Evolutionary conservation across 495 filamentous ascomycete species (phyloP).

Genomic region (Trypethelium eluteriae): DNA sequence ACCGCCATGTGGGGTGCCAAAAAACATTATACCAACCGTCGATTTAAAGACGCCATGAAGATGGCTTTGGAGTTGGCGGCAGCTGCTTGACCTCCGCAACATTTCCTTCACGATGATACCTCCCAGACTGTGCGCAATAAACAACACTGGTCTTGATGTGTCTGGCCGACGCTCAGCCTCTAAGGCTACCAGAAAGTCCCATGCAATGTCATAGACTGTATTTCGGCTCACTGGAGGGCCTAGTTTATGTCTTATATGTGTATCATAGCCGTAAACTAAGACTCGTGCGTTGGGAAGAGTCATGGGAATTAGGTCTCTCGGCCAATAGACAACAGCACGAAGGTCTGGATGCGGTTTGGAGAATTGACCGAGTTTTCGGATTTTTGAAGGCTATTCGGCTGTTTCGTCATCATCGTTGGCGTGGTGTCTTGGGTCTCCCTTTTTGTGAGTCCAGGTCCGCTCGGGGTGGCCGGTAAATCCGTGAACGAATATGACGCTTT

Average conservation of each 20-base stretch:
- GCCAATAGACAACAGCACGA: slow-evolving; percentile 28
- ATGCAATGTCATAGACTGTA: slow-evolving; percentile 34
- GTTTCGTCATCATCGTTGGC: slow-evolving; percentile 5
- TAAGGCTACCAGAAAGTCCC: slow-evolving; percentile 36
- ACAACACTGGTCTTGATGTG: slow-evolving; percentile 36
- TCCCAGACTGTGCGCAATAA: slow-evolving; percentile 48
- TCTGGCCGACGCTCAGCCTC: slow-evolving; percentile 29
- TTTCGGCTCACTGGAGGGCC: slow-evolving; percentile 28
- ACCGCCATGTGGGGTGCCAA: slow-evolving; percentile 40
- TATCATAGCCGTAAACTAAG: slow-evolving; percentile 40
- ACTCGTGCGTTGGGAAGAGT: slow-evolving; percentile 33
- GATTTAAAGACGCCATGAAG: slow-evolving; percentile 30
- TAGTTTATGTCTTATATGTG: slow-evolving; percentile 31
- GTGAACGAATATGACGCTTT: slow-evolving; percentile 31
- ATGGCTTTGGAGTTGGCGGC: slow-evolving; percentile 19
- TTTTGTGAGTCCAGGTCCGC: slow-evolving; percentile 31
- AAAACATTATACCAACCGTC: slow-evolving; percentile 37
- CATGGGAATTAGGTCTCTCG: slow-evolving; percentile 34
- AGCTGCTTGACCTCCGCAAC: slow-evolving; percentile 29
- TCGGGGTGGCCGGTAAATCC: slow-evolving; percentile 37
- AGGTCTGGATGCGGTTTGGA: neutral
- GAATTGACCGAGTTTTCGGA: slow-evolving; percentile 4
- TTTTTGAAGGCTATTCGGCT: slow-evolving; percentile 16
- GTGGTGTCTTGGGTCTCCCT: slow-evolving; percentile 9
- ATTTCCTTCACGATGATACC: slow-evolving; percentile 45